Percentiles rank a stretch among this genome's conserved stretches.
These are phyloP conservation scores for Colletotrichum kahawae DNA, from an alignment of 2,329 filamentous ascomycete species.

Conservation along the genomic window DNA sequence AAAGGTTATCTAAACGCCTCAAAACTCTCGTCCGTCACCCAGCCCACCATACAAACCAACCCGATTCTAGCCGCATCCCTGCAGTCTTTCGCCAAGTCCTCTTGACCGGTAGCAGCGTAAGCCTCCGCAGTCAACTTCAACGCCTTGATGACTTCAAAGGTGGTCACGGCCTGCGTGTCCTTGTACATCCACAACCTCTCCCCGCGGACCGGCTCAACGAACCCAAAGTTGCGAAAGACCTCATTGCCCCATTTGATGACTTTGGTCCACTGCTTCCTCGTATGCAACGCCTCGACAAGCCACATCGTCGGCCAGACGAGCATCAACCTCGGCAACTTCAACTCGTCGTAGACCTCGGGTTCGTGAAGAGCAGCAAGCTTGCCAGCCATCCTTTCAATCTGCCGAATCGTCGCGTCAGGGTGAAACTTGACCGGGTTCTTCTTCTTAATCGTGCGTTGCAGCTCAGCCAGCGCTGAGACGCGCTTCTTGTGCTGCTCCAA, in stretches of 20 bases:
- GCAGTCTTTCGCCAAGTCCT: constrained; percentile 29
- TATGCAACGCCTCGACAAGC: constrained; percentile 36
- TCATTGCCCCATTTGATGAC: constrained; percentile 32
- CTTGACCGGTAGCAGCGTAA: constrained; percentile 30
- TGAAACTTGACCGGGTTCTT: constrained; percentile 26
- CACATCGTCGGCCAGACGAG: constrained; percentile 41
- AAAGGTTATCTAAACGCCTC: constrained; percentile 1
- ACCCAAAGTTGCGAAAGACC: constrained; percentile 40
- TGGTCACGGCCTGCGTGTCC: constrained; percentile 29
- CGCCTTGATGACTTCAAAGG: constrained; percentile 38
- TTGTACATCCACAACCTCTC: constrained; percentile 29
- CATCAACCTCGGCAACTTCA: constrained; percentile 35
- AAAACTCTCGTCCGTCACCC: constrained; percentile 29
- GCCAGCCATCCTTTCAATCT: constrained; percentile 32
- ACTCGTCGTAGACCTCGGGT: constrained; percentile 28
- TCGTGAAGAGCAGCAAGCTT: constrained; percentile 39
- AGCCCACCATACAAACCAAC: constrained; percentile 36
- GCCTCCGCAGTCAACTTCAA: constrained; percentile 34
- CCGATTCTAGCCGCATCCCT: constrained; percentile 33
- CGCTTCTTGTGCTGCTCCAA: constrained; percentile 25
- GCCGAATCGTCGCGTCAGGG: constrained; percentile 35
- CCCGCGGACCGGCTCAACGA: constrained; percentile 25
- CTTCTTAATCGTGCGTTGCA: constrained; percentile 34
- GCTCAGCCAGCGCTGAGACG: constrained; percentile 22
- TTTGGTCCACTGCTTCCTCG: constrained; percentile 35